Conservation (phyloP, 225 moss, liverwort and hornwort species). For the Thuidium tamariscinum region DNA sequence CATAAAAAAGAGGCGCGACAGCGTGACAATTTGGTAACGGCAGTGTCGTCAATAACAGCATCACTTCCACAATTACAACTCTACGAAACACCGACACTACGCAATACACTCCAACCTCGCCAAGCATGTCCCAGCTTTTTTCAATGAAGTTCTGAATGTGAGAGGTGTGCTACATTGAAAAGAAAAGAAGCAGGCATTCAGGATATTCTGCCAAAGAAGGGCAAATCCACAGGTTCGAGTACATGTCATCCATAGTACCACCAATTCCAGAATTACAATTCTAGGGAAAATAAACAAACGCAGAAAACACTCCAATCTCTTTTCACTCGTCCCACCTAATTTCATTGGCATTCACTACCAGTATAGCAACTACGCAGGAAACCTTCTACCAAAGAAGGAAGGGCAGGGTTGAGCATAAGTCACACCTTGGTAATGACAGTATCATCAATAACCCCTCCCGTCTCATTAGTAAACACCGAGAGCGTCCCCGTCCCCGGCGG, state of each 20-base stretch:
- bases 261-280: not conserved
- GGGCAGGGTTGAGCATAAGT: not conserved
- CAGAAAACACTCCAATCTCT: not conserved
- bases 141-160: too few relatives aligned
- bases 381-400: not conserved
- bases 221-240: not conserved
- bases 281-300: not conserved
- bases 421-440: slow-evolving; percentile 81
- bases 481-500: slow-evolving; percentile 69
- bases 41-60: not conserved
- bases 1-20: not conserved
- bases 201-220: not conserved
- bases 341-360: not conserved
- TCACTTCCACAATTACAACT: not conserved
- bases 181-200: not conserved
- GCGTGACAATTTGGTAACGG: not conserved
- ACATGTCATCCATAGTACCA: not conserved
- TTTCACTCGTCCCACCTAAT: too few relatives aligned
- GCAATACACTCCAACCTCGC: not conserved
- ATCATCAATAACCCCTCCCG: slow-evolving; percentile 88
- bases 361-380: not conserved
- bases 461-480: slow-evolving; percentile 89
- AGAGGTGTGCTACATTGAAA: not conserved
- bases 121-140: not conserved
- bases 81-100: not conserved